A percentile compares a stretch with the other conserved stretches of the same genome.
phyloP scores from a whole-genome alignment of 306 rosid genomes.

The Medicago arabica region DNA sequence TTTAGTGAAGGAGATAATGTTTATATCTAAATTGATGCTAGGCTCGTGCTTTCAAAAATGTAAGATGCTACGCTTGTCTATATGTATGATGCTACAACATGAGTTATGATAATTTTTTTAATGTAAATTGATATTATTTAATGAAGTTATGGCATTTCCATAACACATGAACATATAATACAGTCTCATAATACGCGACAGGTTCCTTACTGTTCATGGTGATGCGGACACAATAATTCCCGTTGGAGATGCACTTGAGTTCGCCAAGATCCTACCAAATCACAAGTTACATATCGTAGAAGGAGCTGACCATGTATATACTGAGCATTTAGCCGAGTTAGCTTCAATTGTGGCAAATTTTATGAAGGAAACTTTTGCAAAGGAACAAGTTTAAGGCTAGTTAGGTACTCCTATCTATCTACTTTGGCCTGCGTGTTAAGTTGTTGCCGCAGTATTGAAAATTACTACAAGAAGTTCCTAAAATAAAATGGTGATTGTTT shows the following conservation, averaged over 20 bases:
- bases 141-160: no score
- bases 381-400: conserved; percentile 39
- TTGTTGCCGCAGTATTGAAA: not conserved
- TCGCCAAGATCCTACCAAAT: conserved; percentile 75
- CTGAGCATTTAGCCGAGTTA: conserved; percentile 59
- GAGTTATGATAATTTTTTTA: not conserved
- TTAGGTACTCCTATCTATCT: conserved; percentile 44
- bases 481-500: not conserved
- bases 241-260: conserved; percentile 64
- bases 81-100: no score
- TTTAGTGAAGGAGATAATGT: conserved; percentile 6
- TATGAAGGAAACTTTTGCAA: conserved; percentile 56
- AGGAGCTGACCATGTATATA: conserved; percentile 74
- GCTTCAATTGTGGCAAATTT: conserved; percentile 52
- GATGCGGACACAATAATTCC: conserved; percentile 58
- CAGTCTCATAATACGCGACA: conserved; percentile 31
- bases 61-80: no score
- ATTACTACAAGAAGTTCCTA: not conserved
- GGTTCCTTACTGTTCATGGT: conserved; percentile 84
- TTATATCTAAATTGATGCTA: no score
- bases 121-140: not conserved
- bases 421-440: conserved; percentile 9
- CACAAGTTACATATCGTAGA: conserved; percentile 65
- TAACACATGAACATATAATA: not conserved
- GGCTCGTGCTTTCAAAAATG: no score